These are phyloP conservation scores for Linnemannia hyalina DNA, from an alignment of 192 early-diverging fungal species.

Conservation along the genomic window DNA sequence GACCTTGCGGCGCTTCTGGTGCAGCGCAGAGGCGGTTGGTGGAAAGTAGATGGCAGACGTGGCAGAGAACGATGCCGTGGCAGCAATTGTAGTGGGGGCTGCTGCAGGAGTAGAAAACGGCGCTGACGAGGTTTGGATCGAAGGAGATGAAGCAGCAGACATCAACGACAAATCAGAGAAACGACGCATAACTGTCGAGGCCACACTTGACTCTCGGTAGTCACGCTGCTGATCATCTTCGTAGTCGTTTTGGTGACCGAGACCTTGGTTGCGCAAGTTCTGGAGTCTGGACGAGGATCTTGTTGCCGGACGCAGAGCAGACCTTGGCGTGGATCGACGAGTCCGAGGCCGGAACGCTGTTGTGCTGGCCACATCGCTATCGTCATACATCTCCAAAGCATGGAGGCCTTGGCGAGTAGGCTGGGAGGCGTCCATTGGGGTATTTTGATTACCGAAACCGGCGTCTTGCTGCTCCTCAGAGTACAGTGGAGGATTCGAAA, in stretches of 20 bases:
- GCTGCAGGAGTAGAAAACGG: not conserved
- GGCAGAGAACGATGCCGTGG: not conserved
- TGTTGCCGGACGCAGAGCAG: not conserved
- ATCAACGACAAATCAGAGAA: not conserved
- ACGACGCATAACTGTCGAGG: not conserved
- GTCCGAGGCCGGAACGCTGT: no score
- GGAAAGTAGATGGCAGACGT: conserved; percentile 30
- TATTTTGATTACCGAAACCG: no score
- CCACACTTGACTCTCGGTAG: not conserved
- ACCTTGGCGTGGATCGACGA: no score
- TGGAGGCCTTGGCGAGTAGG: no score
- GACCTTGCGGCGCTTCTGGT: conserved; percentile 52
- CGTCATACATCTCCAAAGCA: no score
- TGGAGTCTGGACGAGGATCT: not conserved
- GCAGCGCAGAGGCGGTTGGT: conserved; percentile 39
- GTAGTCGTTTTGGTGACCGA: not conserved
- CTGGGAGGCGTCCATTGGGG: no score
- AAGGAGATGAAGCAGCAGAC: not conserved
- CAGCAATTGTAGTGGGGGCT: not conserved
- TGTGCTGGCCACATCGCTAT: no score
- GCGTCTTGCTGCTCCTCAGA: not conserved
- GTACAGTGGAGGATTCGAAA: not conserved
- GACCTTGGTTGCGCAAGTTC: not conserved
- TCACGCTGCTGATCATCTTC: not conserved
- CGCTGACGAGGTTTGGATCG: not conserved